phyloP scores from a whole-genome alignment of 441 rosid species.

The Rhodomyrtus psidioides region DNA sequence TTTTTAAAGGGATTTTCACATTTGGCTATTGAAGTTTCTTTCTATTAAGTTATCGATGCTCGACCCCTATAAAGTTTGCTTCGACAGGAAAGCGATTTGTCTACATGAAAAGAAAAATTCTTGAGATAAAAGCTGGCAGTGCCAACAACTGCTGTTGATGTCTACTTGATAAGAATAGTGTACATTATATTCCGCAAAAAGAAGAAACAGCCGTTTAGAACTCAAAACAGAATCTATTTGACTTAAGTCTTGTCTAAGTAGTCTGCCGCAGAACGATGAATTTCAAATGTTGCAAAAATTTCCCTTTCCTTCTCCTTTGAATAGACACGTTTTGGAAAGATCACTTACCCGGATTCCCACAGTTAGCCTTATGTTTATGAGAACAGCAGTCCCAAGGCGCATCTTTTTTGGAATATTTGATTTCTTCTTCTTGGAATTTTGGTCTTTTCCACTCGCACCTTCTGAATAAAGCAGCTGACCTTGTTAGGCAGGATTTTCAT shows the following conservation, averaged over 20 bases:
- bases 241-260: neutral
- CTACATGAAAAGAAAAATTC: neutral
- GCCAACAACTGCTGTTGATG: neutral
- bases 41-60: too few relatives aligned
- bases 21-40: too few relatives aligned
- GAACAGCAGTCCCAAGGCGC: slow-evolving; percentile 52
- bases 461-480: too few relatives aligned
- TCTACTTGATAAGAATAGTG: neutral
- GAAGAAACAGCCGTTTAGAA: neutral
- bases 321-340: neutral
- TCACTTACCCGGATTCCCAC: slow-evolving; percentile 55
- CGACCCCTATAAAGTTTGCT: too few relatives aligned
- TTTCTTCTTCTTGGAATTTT: too few relatives aligned
- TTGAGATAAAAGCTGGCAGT: neutral
- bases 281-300: neutral
- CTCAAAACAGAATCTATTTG: neutral
- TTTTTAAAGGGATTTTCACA: too few relatives aligned
- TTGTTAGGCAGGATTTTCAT: too few relatives aligned
- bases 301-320: neutral
- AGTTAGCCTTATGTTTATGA: slow-evolving; percentile 54
- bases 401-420: slow-evolving; percentile 21
- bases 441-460: too few relatives aligned
- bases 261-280: neutral
- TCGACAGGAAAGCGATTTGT: neutral
- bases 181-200: neutral